Conservation (phyloP, 192 early-diverging fungal species). For the Haplosporangium gracile region DNA sequence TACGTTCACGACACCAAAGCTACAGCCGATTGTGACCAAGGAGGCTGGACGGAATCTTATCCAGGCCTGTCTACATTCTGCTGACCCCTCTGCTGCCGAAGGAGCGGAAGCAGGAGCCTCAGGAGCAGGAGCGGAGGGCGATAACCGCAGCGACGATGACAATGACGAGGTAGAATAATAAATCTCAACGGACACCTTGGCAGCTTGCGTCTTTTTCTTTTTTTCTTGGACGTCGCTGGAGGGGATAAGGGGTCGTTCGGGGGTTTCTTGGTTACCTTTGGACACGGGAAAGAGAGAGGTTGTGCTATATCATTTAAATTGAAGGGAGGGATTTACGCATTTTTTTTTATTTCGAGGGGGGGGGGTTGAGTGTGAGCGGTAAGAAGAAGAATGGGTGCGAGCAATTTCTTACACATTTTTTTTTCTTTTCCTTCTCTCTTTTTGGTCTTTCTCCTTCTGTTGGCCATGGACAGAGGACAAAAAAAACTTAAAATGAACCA, state of each 20-base stretch:
- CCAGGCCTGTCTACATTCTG: conserved; percentile 92
- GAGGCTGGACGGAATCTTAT: conserved; percentile 94
- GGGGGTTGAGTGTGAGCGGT: too few species aligned
- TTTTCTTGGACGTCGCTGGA: not conserved
- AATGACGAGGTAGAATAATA: conserved; percentile 12
- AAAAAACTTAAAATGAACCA: not conserved
- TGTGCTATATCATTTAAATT: too few species aligned
- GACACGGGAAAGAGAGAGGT: too few species aligned
- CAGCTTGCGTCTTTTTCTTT: not conserved
- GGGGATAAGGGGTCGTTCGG: too few species aligned
- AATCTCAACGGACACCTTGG: not conserved
- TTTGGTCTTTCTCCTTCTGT: not conserved
- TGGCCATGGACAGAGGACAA: not conserved
- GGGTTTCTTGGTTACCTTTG: too few species aligned
- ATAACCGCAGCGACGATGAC: not conserved
- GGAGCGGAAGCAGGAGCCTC: not conserved
- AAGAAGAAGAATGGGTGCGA: not conserved
- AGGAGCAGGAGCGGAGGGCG: not conserved
- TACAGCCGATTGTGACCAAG: conserved; percentile 94
- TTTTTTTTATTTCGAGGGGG: too few species aligned
- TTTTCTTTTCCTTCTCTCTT: not conserved
- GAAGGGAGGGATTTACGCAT: too few species aligned
- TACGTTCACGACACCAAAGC: conserved; percentile 94
- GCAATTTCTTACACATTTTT: not conserved
- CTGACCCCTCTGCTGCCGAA: conserved; percentile 63